Percentiles rank a stretch among this genome's conserved stretches.
phyloP scores from a whole-genome alignment of 495 filamentous ascomycete species.

The Articulospora tetracladia region DNA sequence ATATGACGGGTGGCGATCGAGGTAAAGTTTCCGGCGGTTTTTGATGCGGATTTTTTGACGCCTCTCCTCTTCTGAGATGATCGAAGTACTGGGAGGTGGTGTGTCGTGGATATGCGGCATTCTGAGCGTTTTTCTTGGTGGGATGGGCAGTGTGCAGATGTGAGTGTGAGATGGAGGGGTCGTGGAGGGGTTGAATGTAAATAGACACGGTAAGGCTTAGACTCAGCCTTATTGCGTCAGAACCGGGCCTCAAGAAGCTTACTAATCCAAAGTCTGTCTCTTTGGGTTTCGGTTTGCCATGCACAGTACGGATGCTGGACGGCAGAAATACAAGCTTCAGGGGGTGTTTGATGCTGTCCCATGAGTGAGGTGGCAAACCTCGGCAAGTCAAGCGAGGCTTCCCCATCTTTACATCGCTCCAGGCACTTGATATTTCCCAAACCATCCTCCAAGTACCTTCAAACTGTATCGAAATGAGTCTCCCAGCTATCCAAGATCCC shows the following conservation, averaged over 20 bases:
- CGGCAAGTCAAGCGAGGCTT: neutral
- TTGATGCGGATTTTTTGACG: conserved; percentile 20
- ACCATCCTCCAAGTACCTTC: neutral
- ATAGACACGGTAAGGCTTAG: neutral
- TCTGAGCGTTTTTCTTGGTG: neutral
- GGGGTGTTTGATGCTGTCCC: neutral
- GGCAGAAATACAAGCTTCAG: neutral
- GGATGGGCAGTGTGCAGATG: neutral
- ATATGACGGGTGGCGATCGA: conserved; percentile 27
- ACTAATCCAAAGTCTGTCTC: neutral
- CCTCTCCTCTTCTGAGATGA: neutral
- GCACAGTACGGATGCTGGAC: neutral
- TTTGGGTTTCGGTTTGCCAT: neutral
- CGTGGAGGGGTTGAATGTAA: no score
- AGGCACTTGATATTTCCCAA: no score
- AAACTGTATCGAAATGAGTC: conserved; percentile 4
- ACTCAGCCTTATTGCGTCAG: neutral
- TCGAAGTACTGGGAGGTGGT: neutral
- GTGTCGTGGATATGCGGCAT: neutral
- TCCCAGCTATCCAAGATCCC: neutral
- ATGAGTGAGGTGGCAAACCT: neutral
- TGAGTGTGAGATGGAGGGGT: neutral
- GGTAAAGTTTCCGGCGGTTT: conserved; percentile 25
- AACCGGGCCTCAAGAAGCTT: neutral
- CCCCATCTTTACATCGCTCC: conserved; percentile 1